Evolutionary conservation across 2,329 filamentous ascomycete genomes (phyloP).

Genomic region (Trichophyton benhamiae): DNA sequence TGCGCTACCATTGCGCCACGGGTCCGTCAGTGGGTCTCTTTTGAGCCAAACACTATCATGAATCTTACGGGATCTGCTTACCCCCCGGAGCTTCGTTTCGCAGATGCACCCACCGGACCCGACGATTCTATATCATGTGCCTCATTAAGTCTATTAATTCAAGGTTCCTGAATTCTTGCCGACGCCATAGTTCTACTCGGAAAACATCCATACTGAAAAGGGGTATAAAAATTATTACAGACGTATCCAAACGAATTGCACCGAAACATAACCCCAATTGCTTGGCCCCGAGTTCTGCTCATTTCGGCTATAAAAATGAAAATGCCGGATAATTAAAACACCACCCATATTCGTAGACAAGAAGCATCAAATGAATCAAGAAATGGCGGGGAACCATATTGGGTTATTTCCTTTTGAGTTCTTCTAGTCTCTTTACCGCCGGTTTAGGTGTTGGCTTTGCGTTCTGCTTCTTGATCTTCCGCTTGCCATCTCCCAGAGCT

Average conservation of each 20-base stretch:
- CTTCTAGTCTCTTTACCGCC: neutral
- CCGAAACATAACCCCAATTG: neutral
- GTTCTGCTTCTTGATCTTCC: neutral
- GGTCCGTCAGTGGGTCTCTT: conserved; percentile 6
- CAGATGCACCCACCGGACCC: too few species aligned
- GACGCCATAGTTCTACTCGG: too few species aligned
- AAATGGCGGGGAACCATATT: neutral
- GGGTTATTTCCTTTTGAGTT: neutral
- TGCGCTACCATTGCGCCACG: conserved; percentile 14
- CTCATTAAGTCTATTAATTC: neutral
- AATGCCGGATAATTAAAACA: neutral
- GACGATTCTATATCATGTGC: too few species aligned
- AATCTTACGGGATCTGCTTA: neutral
- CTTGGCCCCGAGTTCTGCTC: too few species aligned
- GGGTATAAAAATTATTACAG: neutral
- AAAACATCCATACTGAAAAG: neutral
- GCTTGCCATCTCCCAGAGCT: neutral
- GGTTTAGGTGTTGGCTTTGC: neutral
- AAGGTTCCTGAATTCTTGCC: too few species aligned
- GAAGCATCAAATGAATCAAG: neutral
- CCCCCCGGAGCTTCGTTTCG: too few species aligned
- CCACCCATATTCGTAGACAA: neutral
- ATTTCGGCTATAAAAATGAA: too few species aligned
- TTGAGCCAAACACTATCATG: neutral
- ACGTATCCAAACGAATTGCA: neutral